These are phyloP conservation scores for Chalciporus piperatoides DNA, from an alignment of 1,284 basidiomycete species.

Conservation along the genomic window DNA sequence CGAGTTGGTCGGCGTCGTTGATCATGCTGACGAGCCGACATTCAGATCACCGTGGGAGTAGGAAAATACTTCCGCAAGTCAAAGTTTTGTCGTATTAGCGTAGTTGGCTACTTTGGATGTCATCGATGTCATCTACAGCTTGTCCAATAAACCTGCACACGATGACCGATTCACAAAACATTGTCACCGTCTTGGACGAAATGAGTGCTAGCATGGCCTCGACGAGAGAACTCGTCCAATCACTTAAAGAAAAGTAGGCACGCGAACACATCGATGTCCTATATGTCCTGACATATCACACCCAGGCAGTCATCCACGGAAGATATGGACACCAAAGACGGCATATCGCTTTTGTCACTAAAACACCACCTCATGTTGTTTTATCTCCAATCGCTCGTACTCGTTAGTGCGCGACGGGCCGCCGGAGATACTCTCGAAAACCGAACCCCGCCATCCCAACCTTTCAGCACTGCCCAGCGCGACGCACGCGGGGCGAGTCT, in stretches of 20 bases:
- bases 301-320: constrained; percentile 34
- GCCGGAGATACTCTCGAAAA: constrained; percentile 57
- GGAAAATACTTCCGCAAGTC: neutral
- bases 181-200: constrained; percentile 49
- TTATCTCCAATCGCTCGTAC: constrained; percentile 83
- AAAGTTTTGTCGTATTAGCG: neutral
- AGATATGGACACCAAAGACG: constrained; percentile 66
- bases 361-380: constrained; percentile 86
- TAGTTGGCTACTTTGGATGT: neutral
- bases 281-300: constrained; percentile 3
- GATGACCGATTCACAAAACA: constrained; percentile 18
- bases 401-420: constrained; percentile 69
- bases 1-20: neutral
- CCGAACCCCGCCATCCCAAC: constrained; percentile 45
- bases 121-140: neutral
- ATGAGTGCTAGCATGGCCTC: constrained; percentile 63
- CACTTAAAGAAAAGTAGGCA: constrained; percentile 53
- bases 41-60: constrained; percentile 8
- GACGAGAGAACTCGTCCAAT: constrained; percentile 53
- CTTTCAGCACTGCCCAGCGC: constrained; percentile 56
- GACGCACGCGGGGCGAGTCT: constrained; percentile 48
- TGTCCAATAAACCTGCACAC: constrained; percentile 1
- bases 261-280: neutral
- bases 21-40: constrained; percentile 11
- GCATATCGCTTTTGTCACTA: constrained; percentile 87